A percentile compares a stretch with the other conserved stretches of the same genome.
Evolutionary conservation across 2,329 filamentous ascomycete genomes (phyloP).

Genomic region (Botryotinia calthae): DNA sequence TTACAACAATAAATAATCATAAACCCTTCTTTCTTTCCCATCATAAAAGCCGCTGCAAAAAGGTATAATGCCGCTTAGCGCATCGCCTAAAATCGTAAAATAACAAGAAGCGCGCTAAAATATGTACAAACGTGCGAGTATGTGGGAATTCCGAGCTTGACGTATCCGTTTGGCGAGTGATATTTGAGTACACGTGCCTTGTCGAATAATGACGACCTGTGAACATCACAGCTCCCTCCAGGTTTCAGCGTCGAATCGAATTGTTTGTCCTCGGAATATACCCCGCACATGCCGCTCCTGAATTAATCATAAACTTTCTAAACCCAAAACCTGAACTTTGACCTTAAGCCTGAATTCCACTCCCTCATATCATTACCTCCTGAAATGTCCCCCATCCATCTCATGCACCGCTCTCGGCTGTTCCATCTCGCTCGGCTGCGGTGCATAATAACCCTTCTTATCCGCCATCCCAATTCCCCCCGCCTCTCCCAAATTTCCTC

Average conservation of each 20-base stretch:
- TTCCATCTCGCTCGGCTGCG: conserved; percentile 4
- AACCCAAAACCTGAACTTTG: not conserved
- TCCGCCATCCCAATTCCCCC: not conserved
- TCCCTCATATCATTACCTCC: not conserved
- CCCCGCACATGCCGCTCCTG: not conserved
- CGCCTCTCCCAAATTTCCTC: not conserved
- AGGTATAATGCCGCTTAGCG: not conserved
- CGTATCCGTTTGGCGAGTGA: not conserved
- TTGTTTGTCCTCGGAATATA: not conserved
- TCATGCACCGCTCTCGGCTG: not conserved
- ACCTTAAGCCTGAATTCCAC: not conserved
- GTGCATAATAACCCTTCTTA: conserved; percentile 1
- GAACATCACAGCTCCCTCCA: not conserved
- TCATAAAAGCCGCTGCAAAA: conserved; percentile 1
- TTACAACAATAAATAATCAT: not conserved
- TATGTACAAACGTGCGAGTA: not conserved
- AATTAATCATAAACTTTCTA: not conserved
- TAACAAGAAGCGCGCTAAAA: not conserved
- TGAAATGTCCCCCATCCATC: not conserved
- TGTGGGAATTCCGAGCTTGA: not conserved
- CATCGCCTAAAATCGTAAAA: not conserved
- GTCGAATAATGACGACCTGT: not conserved
- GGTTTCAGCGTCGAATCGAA: not conserved
- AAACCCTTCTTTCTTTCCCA: not conserved
- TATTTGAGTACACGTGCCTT: not conserved